Base-by-base conservation (phyloP, 2,329 filamentous ascomycete genomes). In the Elsinoe arachidis region DNA sequence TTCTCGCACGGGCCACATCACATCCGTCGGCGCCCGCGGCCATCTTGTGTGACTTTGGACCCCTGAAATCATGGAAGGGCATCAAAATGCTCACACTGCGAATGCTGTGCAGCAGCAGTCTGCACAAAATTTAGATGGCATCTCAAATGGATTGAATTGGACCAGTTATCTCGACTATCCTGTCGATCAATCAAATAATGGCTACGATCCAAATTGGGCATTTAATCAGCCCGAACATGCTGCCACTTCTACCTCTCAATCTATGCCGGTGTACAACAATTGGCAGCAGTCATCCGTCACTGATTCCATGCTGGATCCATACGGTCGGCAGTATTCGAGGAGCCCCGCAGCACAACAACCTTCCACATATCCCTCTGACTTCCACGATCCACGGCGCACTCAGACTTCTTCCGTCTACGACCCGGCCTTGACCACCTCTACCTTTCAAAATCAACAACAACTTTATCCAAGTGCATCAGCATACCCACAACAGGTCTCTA, bases 61-160 rank as follows among this genome's bases (percentile, higher is more conserved):
- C 15, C n/a, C 26, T 46, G 46, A 54, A 44, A 56, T 30, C 37
- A 54, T 55, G 41, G 33, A 56, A 38, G 35, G 43, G 19, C 30
- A 56, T 19, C 57, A 55, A 41, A 47, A 55, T 54, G 30, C 51
- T 44, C 35, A 55, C 14, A 44, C 58, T 30, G 44, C 21, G 26
- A 57, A 56, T 54, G 59, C 57, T 49, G 56, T 43, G 30, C 59
- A 55, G 17, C 58, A 61, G 62, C 66, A 68, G 58, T 59, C 63
- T 55, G 59, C 61, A 33, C 60, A 57, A 43, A 60, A 58, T 60
- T 60, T 65, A 60, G 64, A 66, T 59, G 66, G 61, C 38, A 66
- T 63, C 33, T 59, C 63, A 52, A 66, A 65, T 53, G 49, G 49
- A 33, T 38, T 53, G 49, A 53, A 53, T 53, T 53, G 49, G 49